These are phyloP conservation scores for Aspergillus spinulosporus DNA, from an alignment of 2,329 filamentous ascomycete genomes.

Conservation along the genomic window DNA sequence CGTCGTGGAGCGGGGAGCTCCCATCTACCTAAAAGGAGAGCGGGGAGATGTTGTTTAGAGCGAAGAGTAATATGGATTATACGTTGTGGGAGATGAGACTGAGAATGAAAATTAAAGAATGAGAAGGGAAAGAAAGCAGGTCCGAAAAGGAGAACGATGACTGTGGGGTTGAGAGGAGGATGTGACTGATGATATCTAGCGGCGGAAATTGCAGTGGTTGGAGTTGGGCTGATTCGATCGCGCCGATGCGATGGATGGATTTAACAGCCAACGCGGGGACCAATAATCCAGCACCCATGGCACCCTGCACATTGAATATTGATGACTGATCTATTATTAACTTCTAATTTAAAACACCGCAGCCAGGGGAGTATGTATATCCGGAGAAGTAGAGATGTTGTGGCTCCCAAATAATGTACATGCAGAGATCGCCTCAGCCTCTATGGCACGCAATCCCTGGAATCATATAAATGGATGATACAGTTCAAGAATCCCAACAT, in stretches of 20 bases:
- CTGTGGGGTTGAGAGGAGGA: constrained; percentile 10
- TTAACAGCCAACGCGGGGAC: constrained; percentile 10
- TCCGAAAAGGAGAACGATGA: constrained; percentile 7
- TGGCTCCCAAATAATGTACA: constrained; percentile 19
- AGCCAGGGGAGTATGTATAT: constrained; percentile 7
- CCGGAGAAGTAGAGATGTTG: constrained; percentile 16
- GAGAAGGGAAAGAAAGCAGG: not conserved
- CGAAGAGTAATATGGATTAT: not conserved
- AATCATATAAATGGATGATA: constrained; percentile 13
- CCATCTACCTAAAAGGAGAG: constrained; percentile 28
- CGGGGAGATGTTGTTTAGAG: not conserved
- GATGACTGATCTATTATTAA: constrained; percentile 5
- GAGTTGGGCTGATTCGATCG: constrained; percentile 15
- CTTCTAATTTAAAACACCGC: constrained; percentile 7
- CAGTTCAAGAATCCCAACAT: constrained; percentile 20
- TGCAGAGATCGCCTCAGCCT: constrained; percentile 11
- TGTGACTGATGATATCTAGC: constrained; percentile 15
- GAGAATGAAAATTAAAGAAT: not conserved
- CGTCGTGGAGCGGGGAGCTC: constrained; percentile 39
- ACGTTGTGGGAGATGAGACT: not conserved
- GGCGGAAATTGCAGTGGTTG: constrained; percentile 17
- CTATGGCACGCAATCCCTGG: constrained; percentile 9
- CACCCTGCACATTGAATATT: constrained; percentile 4
- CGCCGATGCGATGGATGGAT: constrained; percentile 11
- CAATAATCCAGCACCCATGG: constrained; percentile 4